Evolutionary conservation across 2,329 filamentous ascomycete genomes (phyloP).

Genomic region (Xylariaceae sp.): DNA sequence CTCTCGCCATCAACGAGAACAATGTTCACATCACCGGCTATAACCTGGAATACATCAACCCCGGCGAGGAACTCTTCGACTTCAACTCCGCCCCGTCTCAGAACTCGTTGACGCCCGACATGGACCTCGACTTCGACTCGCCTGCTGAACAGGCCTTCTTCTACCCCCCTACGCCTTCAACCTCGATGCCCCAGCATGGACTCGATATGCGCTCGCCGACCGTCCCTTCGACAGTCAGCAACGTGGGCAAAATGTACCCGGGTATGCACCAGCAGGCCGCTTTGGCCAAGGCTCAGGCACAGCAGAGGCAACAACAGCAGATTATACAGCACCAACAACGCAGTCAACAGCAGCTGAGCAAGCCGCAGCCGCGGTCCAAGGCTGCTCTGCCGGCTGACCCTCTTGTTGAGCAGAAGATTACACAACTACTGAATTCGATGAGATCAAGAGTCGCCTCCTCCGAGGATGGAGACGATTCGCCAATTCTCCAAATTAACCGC

Average conservation of each 20-base stretch:
- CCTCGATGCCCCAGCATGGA: conserved; percentile 63
- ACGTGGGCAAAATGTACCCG: conserved; percentile 75
- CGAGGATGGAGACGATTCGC: conserved; percentile 46
- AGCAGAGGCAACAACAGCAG: conserved; percentile 59
- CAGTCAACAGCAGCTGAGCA: conserved; percentile 36
- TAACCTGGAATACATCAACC: conserved; percentile 51
- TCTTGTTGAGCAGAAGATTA: conserved; percentile 86
- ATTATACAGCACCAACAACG: conserved; percentile 32
- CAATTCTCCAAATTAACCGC: conserved; percentile 65
- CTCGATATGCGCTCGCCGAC: conserved; percentile 55
- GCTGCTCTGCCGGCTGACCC: conserved; percentile 57
- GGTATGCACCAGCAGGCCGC: conserved; percentile 90
- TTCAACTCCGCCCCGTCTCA: conserved; percentile 66
- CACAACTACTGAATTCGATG: conserved; percentile 88
- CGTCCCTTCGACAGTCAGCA: conserved; percentile 46
- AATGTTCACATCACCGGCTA: conserved; percentile 52
- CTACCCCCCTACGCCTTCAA: conserved; percentile 48
- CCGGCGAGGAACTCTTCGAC: conserved; percentile 65
- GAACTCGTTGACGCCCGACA: conserved; percentile 57
- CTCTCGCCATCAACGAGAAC: conserved; percentile 70
- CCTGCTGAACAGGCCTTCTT: conserved; percentile 59
- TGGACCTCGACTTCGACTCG: conserved; percentile 64
- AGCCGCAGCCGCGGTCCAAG: conserved; percentile 43
- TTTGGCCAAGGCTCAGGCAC: conserved; percentile 66
- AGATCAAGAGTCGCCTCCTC: conserved; percentile 63